These are phyloP conservation scores for Yarrowia divulgata DNA, from an alignment of 805 yeast genomes.

Conservation along the genomic window DNA sequence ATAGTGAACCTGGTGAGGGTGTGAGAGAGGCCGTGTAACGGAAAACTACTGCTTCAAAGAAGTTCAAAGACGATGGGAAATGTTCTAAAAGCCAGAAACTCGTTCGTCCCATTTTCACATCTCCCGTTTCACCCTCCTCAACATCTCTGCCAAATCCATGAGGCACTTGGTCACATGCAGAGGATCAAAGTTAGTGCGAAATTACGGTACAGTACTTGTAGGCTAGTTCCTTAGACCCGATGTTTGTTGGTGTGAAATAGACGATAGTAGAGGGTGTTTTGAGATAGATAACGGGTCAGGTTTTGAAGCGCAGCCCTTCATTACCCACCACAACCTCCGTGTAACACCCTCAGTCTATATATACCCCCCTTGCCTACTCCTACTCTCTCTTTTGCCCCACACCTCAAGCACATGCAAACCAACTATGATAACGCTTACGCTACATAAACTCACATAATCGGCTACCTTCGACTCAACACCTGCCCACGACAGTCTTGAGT, in stretches of 20 bases:
- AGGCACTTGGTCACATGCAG: slow-evolving; percentile 26
- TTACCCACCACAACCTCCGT: not conserved
- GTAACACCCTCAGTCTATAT: not conserved
- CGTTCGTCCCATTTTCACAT: not conserved
- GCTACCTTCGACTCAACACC: no score
- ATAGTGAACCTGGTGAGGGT: no score
- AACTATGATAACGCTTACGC: slow-evolving; percentile 32
- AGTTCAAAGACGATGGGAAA: no score
- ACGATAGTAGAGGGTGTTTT: not conserved
- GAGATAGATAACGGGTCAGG: no score
- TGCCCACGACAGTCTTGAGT: no score
- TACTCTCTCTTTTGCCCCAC: not conserved
- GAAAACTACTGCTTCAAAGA: no score
- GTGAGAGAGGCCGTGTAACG: no score
- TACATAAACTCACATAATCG: slow-evolving; percentile 32
- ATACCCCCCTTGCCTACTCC: not conserved
- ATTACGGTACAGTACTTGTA: no score
- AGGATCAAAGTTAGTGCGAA: slow-evolving; percentile 1
- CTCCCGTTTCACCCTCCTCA: not conserved
- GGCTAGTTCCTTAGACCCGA: not conserved
- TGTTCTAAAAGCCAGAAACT: no score
- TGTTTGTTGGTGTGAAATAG: no score
- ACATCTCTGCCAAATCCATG: not conserved
- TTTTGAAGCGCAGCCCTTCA: not conserved
- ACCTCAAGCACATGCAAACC: slow-evolving; percentile 11